These are phyloP conservation scores for Paraconiothyrium brasiliense DNA, from an alignment of 2,329 filamentous ascomycete genomes.

Conservation along the genomic window DNA sequence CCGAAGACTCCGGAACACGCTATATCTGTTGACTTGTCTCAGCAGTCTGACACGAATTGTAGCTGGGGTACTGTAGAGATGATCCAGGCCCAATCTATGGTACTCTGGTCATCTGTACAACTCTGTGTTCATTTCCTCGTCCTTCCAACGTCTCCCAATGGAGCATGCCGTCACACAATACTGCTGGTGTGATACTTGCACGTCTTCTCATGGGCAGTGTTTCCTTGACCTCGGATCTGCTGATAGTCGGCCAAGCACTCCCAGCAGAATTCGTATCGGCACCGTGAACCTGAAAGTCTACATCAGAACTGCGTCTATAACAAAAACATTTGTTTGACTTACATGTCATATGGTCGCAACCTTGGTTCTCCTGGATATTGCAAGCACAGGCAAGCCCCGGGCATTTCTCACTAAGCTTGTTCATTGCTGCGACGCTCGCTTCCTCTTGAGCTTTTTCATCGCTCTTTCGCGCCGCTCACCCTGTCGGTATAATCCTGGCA, in stretches of 20 bases:
- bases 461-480: slow-evolving; percentile 31
- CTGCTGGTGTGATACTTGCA: slow-evolving; percentile 30
- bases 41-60: not conserved
- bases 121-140: not conserved
- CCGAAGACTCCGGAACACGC: not conserved
- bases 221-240: slow-evolving; percentile 29
- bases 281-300: slow-evolving; percentile 37
- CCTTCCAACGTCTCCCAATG: not conserved
- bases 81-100: too few relatives aligned
- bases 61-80: too few relatives aligned
- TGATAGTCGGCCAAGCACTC: slow-evolving; percentile 44
- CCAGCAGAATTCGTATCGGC: slow-evolving; percentile 55
- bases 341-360: slow-evolving; percentile 56
- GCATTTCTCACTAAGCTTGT: slow-evolving; percentile 50
- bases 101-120: too few relatives aligned
- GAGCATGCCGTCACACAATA: not conserved
- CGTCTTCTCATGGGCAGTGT: slow-evolving; percentile 28
- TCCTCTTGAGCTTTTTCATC: slow-evolving; percentile 39
- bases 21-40: not conserved
- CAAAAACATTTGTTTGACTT: slow-evolving; percentile 14
- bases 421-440: slow-evolving; percentile 39
- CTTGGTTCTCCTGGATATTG: slow-evolving; percentile 53
- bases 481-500: slow-evolving; percentile 52
- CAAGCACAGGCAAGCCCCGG: slow-evolving; percentile 46
- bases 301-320: slow-evolving; percentile 15